Evolutionary conservation across 208 protist genomes (phyloP).

Genomic region (Leishmania braziliensis): DNA sequence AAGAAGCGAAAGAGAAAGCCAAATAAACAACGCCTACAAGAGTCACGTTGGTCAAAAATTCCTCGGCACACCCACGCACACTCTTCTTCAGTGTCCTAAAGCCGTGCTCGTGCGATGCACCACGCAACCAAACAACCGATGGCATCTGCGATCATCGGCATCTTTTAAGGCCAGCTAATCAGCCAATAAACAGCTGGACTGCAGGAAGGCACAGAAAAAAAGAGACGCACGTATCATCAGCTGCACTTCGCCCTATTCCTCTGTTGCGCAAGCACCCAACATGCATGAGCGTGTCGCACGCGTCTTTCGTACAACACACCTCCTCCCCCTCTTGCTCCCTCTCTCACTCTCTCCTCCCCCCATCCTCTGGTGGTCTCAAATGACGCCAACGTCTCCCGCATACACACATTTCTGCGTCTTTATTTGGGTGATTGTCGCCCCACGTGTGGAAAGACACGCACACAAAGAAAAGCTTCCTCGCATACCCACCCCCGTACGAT

Average conservation of each 20-base stretch:
- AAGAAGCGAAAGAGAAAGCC: background rate
- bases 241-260: background rate
- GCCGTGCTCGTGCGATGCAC: background rate
- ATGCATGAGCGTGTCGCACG: background rate
- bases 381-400: background rate
- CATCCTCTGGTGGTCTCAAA: background rate
- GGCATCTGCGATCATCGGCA: background rate
- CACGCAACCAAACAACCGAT: background rate
- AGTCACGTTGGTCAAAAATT: background rate
- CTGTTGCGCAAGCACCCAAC: background rate
- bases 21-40: background rate
- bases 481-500: background rate
- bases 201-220: background rate
- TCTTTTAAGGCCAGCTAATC: background rate
- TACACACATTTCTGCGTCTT: background rate
- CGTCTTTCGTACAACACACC: background rate
- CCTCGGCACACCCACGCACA: background rate
- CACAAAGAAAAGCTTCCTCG: background rate
- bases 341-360: background rate
- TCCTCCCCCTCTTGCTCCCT: background rate
- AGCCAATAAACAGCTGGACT: background rate
- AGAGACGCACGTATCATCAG: background rate
- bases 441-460: background rate
- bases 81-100: background rate
- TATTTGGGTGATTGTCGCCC: background rate